These are phyloP conservation scores for Boehmeria nivea DNA, from an alignment of 306 rosid species.

Conservation along the genomic window DNA sequence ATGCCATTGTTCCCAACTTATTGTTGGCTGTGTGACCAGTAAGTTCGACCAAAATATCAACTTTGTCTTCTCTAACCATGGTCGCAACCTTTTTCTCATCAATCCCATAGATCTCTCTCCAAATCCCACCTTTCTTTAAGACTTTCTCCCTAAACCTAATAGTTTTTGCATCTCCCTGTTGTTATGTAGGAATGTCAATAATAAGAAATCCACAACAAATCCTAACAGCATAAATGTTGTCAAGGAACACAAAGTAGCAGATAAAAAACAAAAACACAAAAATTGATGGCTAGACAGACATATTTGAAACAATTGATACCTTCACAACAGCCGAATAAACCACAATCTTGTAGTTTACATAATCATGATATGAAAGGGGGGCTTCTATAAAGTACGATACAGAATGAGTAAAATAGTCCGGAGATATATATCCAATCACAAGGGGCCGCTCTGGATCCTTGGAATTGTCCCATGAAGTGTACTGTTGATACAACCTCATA, in stretches of 20 bases:
- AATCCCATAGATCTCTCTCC: conserved; percentile 91
- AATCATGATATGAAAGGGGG: conserved; percentile 77
- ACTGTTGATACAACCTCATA: conserved; percentile 70
- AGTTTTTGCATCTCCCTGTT: conserved; percentile 93
- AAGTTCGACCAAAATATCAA: conserved; percentile 94
- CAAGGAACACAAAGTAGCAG: no score
- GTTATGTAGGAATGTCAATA: background rate
- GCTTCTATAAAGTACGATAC: conserved; percentile 96
- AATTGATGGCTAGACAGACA: background rate
- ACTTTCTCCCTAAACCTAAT: conserved; percentile 82
- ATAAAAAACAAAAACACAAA: no score
- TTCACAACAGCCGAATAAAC: conserved; percentile 98
- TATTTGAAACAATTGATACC: conserved; percentile 43
- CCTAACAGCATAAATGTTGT: no score
- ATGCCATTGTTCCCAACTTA: conserved; percentile 96
- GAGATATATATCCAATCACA: conserved; percentile 91
- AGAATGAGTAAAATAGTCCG: conserved; percentile 97
- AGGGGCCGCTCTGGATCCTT: conserved; percentile 91
- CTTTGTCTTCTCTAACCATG: conserved; percentile 82
- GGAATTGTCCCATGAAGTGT: conserved; percentile 74
- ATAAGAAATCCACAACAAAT: background rate
- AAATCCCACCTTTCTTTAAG: conserved; percentile 71
- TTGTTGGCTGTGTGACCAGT: conserved; percentile 99
- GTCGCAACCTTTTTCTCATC: conserved; percentile 92
- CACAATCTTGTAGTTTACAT: conserved; percentile 67